These are phyloP conservation scores for Skeletonema tropicum DNA, from an alignment of 108 stramenopile genomes.

Conservation along the genomic window DNA sequence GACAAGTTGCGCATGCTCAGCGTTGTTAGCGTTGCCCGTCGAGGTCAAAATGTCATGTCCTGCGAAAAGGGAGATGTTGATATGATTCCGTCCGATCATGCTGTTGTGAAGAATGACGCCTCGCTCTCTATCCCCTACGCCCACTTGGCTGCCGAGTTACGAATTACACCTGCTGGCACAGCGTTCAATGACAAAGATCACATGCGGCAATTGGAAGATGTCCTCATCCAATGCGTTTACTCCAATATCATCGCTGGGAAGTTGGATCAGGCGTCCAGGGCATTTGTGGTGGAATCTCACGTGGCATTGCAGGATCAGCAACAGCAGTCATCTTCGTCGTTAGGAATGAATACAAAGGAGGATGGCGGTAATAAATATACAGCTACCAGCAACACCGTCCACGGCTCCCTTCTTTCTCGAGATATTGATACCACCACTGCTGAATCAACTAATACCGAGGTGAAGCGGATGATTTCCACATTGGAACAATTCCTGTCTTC, in stretches of 20 bases:
- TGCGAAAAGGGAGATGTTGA: background rate
- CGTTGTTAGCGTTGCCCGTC: conserved; percentile 32
- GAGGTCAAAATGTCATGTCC: conserved; percentile 7
- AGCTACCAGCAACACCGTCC: background rate
- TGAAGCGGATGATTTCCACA: conserved; percentile 17
- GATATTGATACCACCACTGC: conserved; percentile 32
- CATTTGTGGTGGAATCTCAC: conserved; percentile 21
- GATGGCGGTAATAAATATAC: conserved; percentile 7
- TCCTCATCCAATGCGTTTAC: conserved; percentile 51
- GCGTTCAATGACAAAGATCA: background rate
- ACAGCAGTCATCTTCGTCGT: background rate
- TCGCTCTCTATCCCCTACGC: conserved; percentile 35
- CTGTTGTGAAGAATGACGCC: too few relatives aligned
- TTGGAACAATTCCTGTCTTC: conserved; percentile 18
- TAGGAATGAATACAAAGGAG: background rate
- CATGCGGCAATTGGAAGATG: conserved; percentile 43
- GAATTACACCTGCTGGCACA: background rate
- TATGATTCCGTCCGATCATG: conserved; percentile 14
- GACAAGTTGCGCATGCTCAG: conserved; percentile 50
- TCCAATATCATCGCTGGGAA: conserved; percentile 37
- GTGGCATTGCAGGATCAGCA: conserved; percentile 1
- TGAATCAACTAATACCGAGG: conserved; percentile 1
- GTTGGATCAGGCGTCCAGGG: conserved; percentile 40
- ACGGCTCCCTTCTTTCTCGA: conserved; percentile 37
- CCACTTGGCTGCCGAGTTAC: conserved; percentile 24